These are phyloP conservation scores for Oehlia diaphana DNA, from an alignment of 192 early-diverging fungal species.

Conservation along the genomic window DNA sequence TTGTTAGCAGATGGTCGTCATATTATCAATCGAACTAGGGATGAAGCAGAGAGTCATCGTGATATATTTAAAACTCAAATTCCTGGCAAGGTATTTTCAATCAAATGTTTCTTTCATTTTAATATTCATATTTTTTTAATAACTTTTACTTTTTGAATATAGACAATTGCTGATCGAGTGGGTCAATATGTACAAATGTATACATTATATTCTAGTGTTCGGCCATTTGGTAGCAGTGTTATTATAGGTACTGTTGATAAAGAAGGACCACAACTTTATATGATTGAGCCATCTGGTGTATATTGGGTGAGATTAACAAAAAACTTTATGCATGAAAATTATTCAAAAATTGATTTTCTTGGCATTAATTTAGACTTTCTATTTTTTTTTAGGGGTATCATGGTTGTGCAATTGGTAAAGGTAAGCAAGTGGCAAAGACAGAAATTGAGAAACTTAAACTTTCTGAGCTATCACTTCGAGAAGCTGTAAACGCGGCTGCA, in stretches of 20 bases:
- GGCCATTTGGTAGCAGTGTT: constrained; percentile 89
- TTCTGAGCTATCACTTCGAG: constrained; percentile 70
- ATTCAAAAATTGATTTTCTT: neutral
- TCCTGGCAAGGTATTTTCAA: constrained; percentile 70
- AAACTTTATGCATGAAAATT: neutral
- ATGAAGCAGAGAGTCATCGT: constrained; percentile 89
- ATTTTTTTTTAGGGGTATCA: constrained; percentile 77
- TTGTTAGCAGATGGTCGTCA: constrained; percentile 91
- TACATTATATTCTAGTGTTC: constrained; percentile 92
- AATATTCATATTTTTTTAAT: neutral
- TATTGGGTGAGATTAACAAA: constrained; percentile 70
- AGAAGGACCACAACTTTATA: constrained; percentile 84
- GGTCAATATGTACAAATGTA: constrained; percentile 95
- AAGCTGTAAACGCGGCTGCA: constrained; percentile 93
- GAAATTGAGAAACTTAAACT: constrained; percentile 97
- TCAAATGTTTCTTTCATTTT: neutral
- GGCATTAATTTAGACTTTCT: neutral
- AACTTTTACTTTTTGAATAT: constrained; percentile 1
- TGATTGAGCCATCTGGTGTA: constrained; percentile 96
- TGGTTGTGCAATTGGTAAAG: constrained; percentile 95
- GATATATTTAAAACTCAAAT: constrained; percentile 80
- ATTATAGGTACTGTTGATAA: constrained; percentile 81
- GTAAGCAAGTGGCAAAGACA: constrained; percentile 96
- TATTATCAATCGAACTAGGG: constrained; percentile 83
- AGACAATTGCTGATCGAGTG: constrained; percentile 89